Evolutionary conservation across 2,329 filamentous ascomycete genomes (phyloP).

Genomic region (Colletotrichum sp.): DNA sequence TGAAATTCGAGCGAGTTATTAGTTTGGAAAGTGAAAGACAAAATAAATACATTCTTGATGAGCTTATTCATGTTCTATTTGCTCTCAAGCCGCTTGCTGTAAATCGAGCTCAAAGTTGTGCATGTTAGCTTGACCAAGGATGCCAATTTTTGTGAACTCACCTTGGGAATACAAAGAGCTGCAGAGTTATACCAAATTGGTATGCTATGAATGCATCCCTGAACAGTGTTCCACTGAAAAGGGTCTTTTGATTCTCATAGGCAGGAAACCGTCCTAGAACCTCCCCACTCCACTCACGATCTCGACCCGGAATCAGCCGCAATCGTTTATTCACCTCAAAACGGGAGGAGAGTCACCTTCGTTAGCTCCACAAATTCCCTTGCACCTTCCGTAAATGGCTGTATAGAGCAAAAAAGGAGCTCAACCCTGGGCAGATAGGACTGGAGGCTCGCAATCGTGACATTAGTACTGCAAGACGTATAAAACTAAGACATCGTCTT

Average conservation of each 20-base stretch:
- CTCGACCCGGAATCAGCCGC: not conserved
- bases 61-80: no score
- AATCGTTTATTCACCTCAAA: not conserved
- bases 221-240: not conserved
- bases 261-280: not conserved
- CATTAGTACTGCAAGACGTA: not conserved
- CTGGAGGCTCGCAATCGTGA: not conserved
- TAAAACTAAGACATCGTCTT: not conserved
- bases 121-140: no score
- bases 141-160: no score
- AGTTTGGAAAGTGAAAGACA: no score
- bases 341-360: not conserved
- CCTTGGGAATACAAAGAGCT: no score
- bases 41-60: no score
- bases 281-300: not conserved
- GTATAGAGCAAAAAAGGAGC: not conserved
- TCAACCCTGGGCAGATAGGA: not conserved
- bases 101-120: no score
- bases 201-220: accelerated
- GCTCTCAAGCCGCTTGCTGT: no score
- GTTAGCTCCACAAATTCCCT: not conserved
- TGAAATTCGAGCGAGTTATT: no score
- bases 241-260: not conserved
- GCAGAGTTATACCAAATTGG: not conserved
- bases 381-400: not conserved